Conservation (phyloP, 495 filamentous ascomycete genomes). For the Daldinia loculata region DNA sequence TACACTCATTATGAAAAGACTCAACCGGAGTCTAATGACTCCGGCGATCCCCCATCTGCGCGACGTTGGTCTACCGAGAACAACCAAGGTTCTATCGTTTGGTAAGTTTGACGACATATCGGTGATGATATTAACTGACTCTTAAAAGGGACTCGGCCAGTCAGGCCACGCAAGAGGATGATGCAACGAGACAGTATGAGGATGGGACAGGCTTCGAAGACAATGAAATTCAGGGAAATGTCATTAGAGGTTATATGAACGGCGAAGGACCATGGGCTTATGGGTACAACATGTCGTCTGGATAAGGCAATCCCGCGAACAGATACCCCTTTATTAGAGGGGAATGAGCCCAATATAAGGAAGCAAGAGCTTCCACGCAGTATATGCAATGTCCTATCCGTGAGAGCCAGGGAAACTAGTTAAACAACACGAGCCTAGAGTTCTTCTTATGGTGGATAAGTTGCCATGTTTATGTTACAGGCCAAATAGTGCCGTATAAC, state of each 20-base stretch:
- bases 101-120: neutral
- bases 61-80: slow-evolving; percentile 6
- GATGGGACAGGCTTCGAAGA: neutral
- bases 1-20: neutral
- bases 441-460: neutral
- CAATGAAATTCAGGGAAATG: neutral
- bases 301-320: neutral
- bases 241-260: neutral
- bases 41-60: neutral
- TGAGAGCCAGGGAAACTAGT: neutral
- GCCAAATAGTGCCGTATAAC: neutral
- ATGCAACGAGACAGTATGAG: neutral
- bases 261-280: neutral
- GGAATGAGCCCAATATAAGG: neutral
- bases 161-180: neutral
- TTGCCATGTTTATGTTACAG: neutral
- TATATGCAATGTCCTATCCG: neutral
- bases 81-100: slow-evolving; percentile 3
- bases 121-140: slow-evolving; percentile 4
- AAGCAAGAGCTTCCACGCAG: neutral
- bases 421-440: neutral
- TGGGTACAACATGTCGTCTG: neutral
- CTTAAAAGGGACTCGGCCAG: neutral
- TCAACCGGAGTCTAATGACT: neutral
- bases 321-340: neutral